Base-by-base conservation (phyloP, 23 red algal genomes). In the Cyanidiococcus yangmingshanensis region DNA sequence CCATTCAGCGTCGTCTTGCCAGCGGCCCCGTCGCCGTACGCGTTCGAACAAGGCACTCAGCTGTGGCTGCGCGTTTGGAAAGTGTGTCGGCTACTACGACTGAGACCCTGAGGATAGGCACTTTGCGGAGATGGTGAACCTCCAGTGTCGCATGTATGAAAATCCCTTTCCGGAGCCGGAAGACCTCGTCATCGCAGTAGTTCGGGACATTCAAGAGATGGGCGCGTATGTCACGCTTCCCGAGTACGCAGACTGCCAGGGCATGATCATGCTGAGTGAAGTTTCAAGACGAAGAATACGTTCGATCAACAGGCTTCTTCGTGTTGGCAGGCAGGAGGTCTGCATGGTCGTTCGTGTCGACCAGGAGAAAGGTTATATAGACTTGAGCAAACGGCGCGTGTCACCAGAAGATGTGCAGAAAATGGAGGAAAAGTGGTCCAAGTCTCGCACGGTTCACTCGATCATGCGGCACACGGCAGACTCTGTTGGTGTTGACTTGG, bases 141-240 rank as follows among this genome's bases (percentile, higher is more conserved):
- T 98, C 37, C 87, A 98, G 71, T 98, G 94, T 71, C 88, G 94
- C n/a, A 98, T 98, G 94, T 98, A 98, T 75, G 94, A 98, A 75
- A 89, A 88, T 58, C 83, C 86, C 59, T 98, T 87, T 86, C 94
- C 94, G 1, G 94, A 98, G 67, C 84, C 94, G 0, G 94, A 98
- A 67, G 94, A 98, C 30, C 86, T 98, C 37, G 94, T 98, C 36
- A 91, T 98, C 82, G 94, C 89, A 0, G 80, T 89, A 7, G 94
- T 98, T 34, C 90, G 88, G 83, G 94, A 98, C 67, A 98, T 98
- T 71, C 88, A 98, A 63, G 94, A 98, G 59, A 91, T 98, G 94
- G 94, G 94, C 77, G 89, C 86, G 21, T 98, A 98, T 77, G 94
- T 98, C 7, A 88, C 90, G 39, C 83, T 98, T 0, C 89, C 90